A percentile compares a stretch with the other conserved stretches of the same genome.
Conservation (phyloP, 129 eudicot genomes). For the Chrysanthemum seticuspe region DNA sequence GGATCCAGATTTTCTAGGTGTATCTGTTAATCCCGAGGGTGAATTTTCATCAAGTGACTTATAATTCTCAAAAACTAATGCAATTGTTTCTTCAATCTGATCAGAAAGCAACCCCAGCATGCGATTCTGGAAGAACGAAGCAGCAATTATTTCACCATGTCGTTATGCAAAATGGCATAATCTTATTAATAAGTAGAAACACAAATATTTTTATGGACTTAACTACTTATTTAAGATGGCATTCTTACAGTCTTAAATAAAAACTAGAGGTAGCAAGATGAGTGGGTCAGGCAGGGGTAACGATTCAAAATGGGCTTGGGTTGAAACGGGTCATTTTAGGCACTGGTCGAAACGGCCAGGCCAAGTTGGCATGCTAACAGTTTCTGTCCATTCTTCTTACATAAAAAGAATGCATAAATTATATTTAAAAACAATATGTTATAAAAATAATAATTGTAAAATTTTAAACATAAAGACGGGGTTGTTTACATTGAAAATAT, state of each 20-base stretch:
- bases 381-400: background rate
- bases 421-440: background rate
- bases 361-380: background rate
- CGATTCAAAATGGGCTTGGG: background rate
- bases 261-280: background rate
- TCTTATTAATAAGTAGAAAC: background rate
- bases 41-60: constrained; percentile 71
- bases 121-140: constrained; percentile 49
- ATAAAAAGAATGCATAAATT: background rate
- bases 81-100: constrained; percentile 54
- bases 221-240: background rate
- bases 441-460: background rate
- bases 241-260: background rate
- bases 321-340: background rate
- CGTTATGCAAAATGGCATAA: constrained; percentile 5
- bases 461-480: background rate
- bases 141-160: background rate
- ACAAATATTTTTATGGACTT: background rate
- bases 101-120: constrained; percentile 64
- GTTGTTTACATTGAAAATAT: background rate
- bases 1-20: constrained; percentile 41
- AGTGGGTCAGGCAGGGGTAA: background rate
- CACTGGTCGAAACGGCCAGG: background rate
- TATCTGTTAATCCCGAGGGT: constrained; percentile 52
- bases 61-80: constrained; percentile 72